A percentile compares a stretch with the other conserved stretches of the same genome.
Conservation (phyloP, 169 alveolate genomes). For the Plasmodium knowlesi region DNA sequence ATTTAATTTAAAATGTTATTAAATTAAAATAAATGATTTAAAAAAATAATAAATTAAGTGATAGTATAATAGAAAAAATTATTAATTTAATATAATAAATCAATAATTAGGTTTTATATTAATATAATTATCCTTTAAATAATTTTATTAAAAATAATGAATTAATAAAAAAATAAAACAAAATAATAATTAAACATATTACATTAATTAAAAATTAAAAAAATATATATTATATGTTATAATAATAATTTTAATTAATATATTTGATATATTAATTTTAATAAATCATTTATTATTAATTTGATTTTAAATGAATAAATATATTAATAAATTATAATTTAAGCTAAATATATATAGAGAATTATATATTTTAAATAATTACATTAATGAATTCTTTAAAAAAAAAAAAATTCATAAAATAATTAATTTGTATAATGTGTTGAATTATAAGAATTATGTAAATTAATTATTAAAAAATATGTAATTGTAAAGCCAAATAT, state of each 20-base stretch:
- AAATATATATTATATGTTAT: not conserved
- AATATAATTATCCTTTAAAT: not conserved
- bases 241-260: not conserved
- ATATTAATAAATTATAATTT: not conserved
- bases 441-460: not conserved
- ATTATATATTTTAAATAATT: not conserved
- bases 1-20: not conserved
- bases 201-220: not conserved
- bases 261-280: not conserved
- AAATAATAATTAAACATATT: not conserved
- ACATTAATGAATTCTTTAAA: not conserved
- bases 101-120: too few species aligned
- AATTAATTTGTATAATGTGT: not conserved
- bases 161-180: not conserved
- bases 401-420: not conserved
- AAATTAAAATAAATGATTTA: too few species aligned
- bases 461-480: not conserved
- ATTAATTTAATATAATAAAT: too few species aligned
- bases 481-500: not conserved
- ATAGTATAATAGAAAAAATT: too few species aligned
- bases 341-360: not conserved
- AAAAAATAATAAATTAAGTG: too few species aligned
- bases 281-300: not conserved
- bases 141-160: not conserved
- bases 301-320: not conserved